phyloP scores from a whole-genome alignment of 768 basidiomycete species.

The Tulasnella calospora region DNA sequence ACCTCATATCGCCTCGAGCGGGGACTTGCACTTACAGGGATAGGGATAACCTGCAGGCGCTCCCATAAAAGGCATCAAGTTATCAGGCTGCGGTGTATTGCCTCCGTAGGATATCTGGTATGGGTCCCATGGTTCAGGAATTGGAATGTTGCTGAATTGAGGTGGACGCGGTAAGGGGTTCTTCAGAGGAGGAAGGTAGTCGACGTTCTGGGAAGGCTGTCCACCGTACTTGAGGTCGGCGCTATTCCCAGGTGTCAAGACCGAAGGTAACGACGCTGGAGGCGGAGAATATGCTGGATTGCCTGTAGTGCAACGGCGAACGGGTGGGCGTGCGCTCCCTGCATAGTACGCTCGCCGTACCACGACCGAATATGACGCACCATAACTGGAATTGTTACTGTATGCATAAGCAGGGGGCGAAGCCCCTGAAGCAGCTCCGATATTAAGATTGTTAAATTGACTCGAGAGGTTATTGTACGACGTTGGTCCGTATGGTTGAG shows the following conservation, averaged over 20 bases:
- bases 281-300: not conserved
- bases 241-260: constrained; percentile 14
- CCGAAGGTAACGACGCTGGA: not conserved
- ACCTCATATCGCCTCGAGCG: not conserved
- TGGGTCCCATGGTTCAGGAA: constrained; percentile 9
- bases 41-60: not conserved
- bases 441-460: not conserved
- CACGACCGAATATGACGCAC: constrained; percentile 6
- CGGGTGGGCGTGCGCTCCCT: not conserved
- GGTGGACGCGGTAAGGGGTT: constrained; percentile 22
- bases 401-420: not conserved
- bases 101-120: constrained; percentile 3
- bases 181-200: constrained; percentile 19
- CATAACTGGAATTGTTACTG: constrained; percentile 5
- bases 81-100: constrained; percentile 3
- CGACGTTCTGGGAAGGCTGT: not conserved
- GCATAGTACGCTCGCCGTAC: not conserved
- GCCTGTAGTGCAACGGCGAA: constrained; percentile 9
- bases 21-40: not conserved
- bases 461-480: not conserved
- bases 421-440: not conserved
- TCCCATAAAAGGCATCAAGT: not conserved
- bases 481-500: not conserved
- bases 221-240: not conserved
- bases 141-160: not conserved